A percentile compares a stretch with the other conserved stretches of the same genome.
phyloP scores from a whole-genome alignment of 2,329 filamentous ascomycete genomes.

The Neurospora crassa region DNA sequence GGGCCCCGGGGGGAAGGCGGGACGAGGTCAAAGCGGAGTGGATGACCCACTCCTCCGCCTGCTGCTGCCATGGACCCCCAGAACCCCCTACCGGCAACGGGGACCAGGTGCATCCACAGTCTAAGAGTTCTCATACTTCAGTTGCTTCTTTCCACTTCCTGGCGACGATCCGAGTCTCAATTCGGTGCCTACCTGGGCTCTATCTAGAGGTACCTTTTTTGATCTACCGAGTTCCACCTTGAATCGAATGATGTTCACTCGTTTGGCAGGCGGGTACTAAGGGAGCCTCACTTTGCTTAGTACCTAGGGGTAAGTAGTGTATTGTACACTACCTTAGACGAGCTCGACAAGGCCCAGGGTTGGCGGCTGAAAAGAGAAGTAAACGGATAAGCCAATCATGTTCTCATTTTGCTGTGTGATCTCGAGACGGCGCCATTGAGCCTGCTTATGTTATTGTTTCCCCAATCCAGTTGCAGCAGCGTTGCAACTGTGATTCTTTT shows the following conservation, averaged over 20 bases:
- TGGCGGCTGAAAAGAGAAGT: not conserved
- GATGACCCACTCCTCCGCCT: not conserved
- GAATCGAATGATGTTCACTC: not conserved
- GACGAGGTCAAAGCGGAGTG: not conserved
- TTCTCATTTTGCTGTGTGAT: not conserved
- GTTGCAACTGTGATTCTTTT: not conserved
- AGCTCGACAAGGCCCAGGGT: not conserved
- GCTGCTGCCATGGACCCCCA: not conserved
- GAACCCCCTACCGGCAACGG: too few species aligned
- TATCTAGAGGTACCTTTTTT: not conserved
- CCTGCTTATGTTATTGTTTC: not conserved
- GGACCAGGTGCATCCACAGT: not conserved
- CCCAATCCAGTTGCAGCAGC: not conserved
- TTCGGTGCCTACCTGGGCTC: not conserved
- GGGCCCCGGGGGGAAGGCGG: not conserved
- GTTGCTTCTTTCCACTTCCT: not conserved
- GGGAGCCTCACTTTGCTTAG: not conserved
- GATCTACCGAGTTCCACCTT: not conserved
- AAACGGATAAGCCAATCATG: not conserved
- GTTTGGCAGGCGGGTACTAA: not conserved
- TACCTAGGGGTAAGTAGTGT: too few species aligned
- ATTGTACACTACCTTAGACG: not conserved
- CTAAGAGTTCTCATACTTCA: not conserved
- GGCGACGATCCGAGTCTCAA: not conserved
- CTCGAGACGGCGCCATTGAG: not conserved